These are phyloP conservation scores for Mucor mucedo DNA, from an alignment of 371 early-diverging fungal species.

Conservation along the genomic window DNA sequence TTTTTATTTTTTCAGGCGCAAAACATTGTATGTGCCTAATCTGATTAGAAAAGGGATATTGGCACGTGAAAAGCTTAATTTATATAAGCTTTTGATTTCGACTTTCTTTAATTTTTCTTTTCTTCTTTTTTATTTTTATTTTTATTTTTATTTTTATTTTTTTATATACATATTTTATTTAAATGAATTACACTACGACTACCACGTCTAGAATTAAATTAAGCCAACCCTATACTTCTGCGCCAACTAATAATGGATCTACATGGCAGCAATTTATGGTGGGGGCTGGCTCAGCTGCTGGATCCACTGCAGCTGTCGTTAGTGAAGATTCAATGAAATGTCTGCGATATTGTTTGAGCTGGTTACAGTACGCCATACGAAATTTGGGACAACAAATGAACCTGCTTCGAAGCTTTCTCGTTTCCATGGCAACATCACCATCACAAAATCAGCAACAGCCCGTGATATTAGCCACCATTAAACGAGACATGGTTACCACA, in stretches of 20 bases:
- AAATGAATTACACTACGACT: constrained; percentile 15
- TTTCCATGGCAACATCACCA: constrained; percentile 50
- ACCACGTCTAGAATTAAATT: constrained; percentile 4
- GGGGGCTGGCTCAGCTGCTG: constrained; percentile 67
- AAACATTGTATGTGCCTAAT: background rate
- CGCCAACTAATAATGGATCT: background rate
- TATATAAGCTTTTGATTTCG: too few relatives aligned
- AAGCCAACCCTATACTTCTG: background rate
- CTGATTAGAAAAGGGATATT: background rate
- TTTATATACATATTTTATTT: constrained; percentile 1
- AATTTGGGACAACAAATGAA: constrained; percentile 81
- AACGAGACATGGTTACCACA: constrained; percentile 83
- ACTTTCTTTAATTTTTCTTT: background rate
- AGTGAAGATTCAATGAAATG: constrained; percentile 81
- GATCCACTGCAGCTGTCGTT: constrained; percentile 71
- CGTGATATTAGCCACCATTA: constrained; percentile 60
- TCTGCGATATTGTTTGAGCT: constrained; percentile 78
- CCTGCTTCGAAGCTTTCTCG: constrained; percentile 67
- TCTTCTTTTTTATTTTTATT: constrained; percentile 2
- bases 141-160: background rate
- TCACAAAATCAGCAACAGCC: constrained; percentile 20
- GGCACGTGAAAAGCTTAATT: background rate
- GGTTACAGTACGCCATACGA: constrained; percentile 83
- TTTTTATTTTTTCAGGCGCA: background rate
- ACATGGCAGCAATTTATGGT: constrained; percentile 75